Evolutionary conservation across 176 grass and related monocot species (phyloP).

Genomic region (Aegilops longissima): DNA sequence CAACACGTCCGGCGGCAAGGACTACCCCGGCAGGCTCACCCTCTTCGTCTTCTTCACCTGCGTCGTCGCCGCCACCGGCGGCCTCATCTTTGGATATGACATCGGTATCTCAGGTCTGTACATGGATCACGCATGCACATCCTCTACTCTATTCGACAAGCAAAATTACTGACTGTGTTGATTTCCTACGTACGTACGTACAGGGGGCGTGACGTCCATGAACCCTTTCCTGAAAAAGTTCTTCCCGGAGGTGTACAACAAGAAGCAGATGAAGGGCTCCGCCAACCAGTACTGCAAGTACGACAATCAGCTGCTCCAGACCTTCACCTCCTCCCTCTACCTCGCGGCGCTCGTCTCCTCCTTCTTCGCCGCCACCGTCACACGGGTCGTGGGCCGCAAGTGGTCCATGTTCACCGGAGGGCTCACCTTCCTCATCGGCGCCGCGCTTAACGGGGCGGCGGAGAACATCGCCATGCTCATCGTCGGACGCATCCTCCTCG

Average conservation of each 20-base stretch:
- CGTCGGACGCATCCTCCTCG: conserved; percentile 56
- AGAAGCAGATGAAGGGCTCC: conserved; percentile 10
- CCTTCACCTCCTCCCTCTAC: conserved; percentile 82
- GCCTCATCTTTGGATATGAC: conserved; percentile 72
- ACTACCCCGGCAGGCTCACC: conserved; percentile 65
- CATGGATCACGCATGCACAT: not conserved
- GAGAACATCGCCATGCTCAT: conserved; percentile 63
- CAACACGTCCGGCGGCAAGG: conserved; percentile 40
- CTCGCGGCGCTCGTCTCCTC: conserved; percentile 57
- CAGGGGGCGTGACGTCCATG: conserved; percentile 59
- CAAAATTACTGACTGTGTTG: not conserved
- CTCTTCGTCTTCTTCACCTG: conserved; percentile 61
- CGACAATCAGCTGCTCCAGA: conserved; percentile 67
- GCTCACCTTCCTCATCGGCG: conserved; percentile 55
- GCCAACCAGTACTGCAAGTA: conserved; percentile 73
- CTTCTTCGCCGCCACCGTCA: conserved; percentile 67
- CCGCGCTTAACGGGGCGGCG: conserved; percentile 57
- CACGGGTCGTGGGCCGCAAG: conserved; percentile 48
- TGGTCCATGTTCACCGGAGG: conserved; percentile 75
- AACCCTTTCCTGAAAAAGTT: conserved; percentile 49
- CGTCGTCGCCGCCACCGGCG: conserved; percentile 58
- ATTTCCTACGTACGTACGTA: not conserved
- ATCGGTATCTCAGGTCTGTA: conserved; percentile 60
- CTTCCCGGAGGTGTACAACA: conserved; percentile 59
- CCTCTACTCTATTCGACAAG: not conserved